These are phyloP conservation scores for Candida adriatica DNA, from an alignment of 805 yeast species.

Conservation along the genomic window DNA sequence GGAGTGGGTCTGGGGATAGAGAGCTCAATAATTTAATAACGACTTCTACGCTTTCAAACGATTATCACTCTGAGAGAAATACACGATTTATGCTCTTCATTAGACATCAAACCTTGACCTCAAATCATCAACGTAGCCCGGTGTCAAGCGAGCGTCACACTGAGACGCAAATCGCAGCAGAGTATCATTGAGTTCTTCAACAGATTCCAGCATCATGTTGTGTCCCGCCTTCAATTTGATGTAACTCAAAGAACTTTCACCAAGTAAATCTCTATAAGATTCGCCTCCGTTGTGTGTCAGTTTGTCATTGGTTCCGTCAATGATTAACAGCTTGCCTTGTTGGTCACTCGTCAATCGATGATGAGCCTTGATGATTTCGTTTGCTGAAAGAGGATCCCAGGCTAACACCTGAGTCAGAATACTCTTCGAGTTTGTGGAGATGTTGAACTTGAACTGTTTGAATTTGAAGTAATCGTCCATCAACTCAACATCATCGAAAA, in stretches of 20 bases:
- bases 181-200: conserved; percentile 11
- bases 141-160: conserved; percentile 5
- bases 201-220: conserved; percentile 17
- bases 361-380: conserved; percentile 12
- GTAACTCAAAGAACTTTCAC: conserved; percentile 11
- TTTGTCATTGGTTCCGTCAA: conserved; percentile 19
- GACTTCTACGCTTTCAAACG: no score
- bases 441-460: conserved; percentile 23
- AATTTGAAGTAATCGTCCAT: conserved; percentile 15
- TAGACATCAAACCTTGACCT: no score
- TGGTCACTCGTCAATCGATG: conserved; percentile 1
- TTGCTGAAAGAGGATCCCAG: conserved; percentile 15
- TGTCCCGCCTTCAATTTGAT: conserved; percentile 18
- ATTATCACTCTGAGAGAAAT: no score
- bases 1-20: no score
- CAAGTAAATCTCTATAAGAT: conserved; percentile 16
- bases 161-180: conserved; percentile 2
- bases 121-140: conserved; percentile 8
- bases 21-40: no score
- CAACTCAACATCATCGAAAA: conserved; percentile 9
- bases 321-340: conserved; percentile 9
- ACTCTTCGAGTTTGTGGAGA: conserved; percentile 16
- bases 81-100: no score
- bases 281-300: conserved; percentile 20
- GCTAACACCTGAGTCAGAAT: conserved; percentile 16